Evolutionary conservation across 805 yeast species (phyloP).

Genomic region (Scheffersomyces coipomensis): DNA sequence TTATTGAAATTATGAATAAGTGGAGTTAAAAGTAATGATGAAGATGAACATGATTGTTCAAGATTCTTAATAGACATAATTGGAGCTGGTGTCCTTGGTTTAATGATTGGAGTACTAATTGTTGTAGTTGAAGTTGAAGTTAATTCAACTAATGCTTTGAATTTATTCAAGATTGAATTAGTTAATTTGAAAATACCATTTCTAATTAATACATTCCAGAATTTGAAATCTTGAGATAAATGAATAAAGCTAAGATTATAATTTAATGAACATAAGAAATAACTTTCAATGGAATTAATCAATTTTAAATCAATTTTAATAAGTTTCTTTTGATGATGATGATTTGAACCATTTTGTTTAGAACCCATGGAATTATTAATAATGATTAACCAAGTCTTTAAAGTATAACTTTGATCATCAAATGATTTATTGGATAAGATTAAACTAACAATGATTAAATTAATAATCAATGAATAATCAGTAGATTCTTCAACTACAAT

Average conservation of each 20-base stretch:
- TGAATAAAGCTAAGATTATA: constrained; percentile 24
- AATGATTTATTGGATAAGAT: constrained; percentile 39
- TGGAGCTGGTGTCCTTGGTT: constrained; percentile 8
- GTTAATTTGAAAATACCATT: constrained; percentile 7
- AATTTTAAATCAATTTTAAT: constrained; percentile 19
- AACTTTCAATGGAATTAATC: constrained; percentile 26
- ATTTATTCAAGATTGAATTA: constrained; percentile 6
- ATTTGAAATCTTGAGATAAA: constrained; percentile 15
- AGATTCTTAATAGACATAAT: constrained; percentile 1
- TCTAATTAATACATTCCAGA: constrained; percentile 19
- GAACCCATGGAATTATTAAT: constrained; percentile 12
- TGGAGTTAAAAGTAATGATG: constrained; percentile 1
- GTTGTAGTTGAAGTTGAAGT: constrained; percentile 2
- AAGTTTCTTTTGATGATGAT: constrained; percentile 4
- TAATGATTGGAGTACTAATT: constrained; percentile 1
- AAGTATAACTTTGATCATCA: constrained; percentile 51
- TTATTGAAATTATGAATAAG: constrained; percentile 1
- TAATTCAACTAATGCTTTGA: constrained; percentile 8
- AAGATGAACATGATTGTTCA: constrained; percentile 1
- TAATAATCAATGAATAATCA: constrained; percentile 14
- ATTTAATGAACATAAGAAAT: constrained; percentile 23
- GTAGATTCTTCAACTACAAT: constrained; percentile 3
- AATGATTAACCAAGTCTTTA: constrained; percentile 47
- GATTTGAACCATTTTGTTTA: too few species aligned
- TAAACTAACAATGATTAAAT: constrained; percentile 22